These are phyloP conservation scores for Ettlia oleoabundans DNA, from an alignment of 139 green algal species.

Conservation along the genomic window DNA sequence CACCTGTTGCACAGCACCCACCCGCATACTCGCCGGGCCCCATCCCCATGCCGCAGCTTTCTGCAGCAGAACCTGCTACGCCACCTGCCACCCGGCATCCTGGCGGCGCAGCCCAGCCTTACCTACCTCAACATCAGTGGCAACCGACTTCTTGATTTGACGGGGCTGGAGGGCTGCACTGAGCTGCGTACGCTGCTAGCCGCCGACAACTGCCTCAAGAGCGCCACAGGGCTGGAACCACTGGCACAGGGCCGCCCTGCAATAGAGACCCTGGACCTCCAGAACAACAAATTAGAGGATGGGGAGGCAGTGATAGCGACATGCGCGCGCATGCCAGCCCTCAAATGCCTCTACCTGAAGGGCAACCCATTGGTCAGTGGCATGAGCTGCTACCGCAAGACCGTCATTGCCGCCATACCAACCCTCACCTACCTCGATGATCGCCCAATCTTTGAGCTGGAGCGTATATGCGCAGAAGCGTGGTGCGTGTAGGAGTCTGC, in stretches of 20 bases:
- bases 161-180: conserved; percentile 54
- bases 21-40: not conserved
- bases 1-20: no score
- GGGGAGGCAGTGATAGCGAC: conserved; percentile 34
- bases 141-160: conserved; percentile 74
- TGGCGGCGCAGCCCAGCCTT: conserved; percentile 62
- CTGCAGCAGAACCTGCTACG: conserved; percentile 86
- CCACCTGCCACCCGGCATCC: conserved; percentile 44
- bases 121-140: conserved; percentile 85
- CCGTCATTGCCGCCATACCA: conserved; percentile 62
- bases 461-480: conserved; percentile 72
- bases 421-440: conserved; percentile 88
- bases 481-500: conserved; percentile 77
- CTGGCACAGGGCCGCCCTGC: conserved; percentile 52
- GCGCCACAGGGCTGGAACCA: conserved; percentile 49
- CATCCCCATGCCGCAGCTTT: conserved; percentile 60
- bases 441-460: conserved; percentile 79
- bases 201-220: conserved; percentile 69
- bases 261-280: conserved; percentile 77
- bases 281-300: conserved; percentile 62
- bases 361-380: conserved; percentile 82
- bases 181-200: conserved; percentile 71
- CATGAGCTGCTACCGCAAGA: conserved; percentile 82
- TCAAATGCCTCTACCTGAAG: conserved; percentile 89
- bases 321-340: conserved; percentile 56